Evolutionary conservation across 768 basidiomycete genomes (phyloP).

Genomic region (Boletus tomentosulus): DNA sequence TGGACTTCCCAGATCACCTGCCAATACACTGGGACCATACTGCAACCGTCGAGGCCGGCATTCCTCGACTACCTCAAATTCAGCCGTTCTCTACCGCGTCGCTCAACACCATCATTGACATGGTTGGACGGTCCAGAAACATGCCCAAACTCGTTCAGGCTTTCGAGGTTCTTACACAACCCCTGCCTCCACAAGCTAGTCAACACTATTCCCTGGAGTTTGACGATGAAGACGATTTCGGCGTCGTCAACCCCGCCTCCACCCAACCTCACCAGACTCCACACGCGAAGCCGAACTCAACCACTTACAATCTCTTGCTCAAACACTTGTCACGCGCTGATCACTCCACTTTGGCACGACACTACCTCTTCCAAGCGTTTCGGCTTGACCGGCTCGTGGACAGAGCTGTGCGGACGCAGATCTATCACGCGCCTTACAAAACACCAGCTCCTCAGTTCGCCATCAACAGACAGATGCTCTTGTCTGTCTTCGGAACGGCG

Average conservation of each 20-base stretch:
- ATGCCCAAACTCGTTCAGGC: slow-evolving; percentile 66
- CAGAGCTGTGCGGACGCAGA: slow-evolving; percentile 32
- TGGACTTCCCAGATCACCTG: slow-evolving; percentile 66
- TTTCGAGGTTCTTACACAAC: slow-evolving; percentile 76
- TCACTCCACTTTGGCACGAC: slow-evolving; percentile 54
- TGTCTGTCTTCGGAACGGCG: slow-evolving; percentile 54
- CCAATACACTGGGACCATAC: slow-evolving; percentile 31
- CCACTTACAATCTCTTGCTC: slow-evolving; percentile 59
- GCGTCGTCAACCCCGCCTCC: slow-evolving; percentile 34
- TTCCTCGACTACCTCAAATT: slow-evolving; percentile 19
- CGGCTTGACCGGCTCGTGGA: slow-evolving; percentile 37
- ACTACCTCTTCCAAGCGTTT: slow-evolving; percentile 59
- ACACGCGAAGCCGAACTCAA: slow-evolving; percentile 58
- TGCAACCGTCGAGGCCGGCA: slow-evolving; percentile 4
- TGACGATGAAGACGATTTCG: slow-evolving; percentile 64
- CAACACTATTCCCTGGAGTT: slow-evolving; percentile 47
- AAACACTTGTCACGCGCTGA: slow-evolving; percentile 48
- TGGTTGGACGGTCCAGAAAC: slow-evolving; percentile 57
- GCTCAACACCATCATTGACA: slow-evolving; percentile 70
- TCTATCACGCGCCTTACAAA: slow-evolving; percentile 28
- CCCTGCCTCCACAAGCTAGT: slow-evolving; percentile 51
- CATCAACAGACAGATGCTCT: slow-evolving; percentile 51
- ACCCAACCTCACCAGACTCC: slow-evolving; percentile 35
- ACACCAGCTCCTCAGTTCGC: slow-evolving; percentile 49
- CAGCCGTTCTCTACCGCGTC: slow-evolving; percentile 58